Evolutionary conservation across 2,329 filamentous ascomycete species (phyloP), one percentile per base, ranked within the genome.

Genomic region (Aspergillus transmontanensis): DNA sequence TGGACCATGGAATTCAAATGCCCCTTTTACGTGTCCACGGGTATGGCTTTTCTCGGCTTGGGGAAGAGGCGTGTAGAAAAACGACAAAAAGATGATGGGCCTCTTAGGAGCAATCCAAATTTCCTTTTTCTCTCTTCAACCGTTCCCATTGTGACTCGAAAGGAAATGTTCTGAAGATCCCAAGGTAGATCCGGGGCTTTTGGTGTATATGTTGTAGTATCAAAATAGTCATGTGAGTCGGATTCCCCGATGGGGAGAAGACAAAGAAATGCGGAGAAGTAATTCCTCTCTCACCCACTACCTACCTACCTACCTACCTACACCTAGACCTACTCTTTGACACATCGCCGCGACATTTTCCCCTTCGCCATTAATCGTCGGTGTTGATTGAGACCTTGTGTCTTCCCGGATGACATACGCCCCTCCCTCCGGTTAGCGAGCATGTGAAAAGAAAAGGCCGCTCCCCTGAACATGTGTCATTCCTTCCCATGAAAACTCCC

Each of bases 61-160:
- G 63, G 63, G 61, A 57, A 57, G 69, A 71, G 69, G 63, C 64
- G 69, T 73, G 73, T 75, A 76, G 72, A 71, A 68, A 69, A 62
- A 41, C 39, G 39, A 41, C 39, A 41, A 53, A 68, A 63, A 61
- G 43, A 39, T 56, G 55, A 58, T 66, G 57, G 57, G 58, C 59
- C 64, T 67, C 61, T 41, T 59, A 64, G 63, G 64, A 68, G 62
- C 62, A 65, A 67, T 67, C 61, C 60, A 60, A 62, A 66, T 66
- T 66, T 60, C 54, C 28, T 41, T 64, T 66, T 66, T 66, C 48
- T 58, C 32, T 66, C 36, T 39, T 58, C 48, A 51, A 51, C 48
- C 34, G 50, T n/a, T 57, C 16, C n/a, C 14, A 36, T 41, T 41
- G 19, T n/a, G 39, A n/a, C 14, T n/a, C 19, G 39, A 10, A 51